Evolutionary conservation across 805 yeast genomes (phyloP), one percentile per base, ranked within the genome.

Genomic region (Diddensiella santjacobensis): DNA sequence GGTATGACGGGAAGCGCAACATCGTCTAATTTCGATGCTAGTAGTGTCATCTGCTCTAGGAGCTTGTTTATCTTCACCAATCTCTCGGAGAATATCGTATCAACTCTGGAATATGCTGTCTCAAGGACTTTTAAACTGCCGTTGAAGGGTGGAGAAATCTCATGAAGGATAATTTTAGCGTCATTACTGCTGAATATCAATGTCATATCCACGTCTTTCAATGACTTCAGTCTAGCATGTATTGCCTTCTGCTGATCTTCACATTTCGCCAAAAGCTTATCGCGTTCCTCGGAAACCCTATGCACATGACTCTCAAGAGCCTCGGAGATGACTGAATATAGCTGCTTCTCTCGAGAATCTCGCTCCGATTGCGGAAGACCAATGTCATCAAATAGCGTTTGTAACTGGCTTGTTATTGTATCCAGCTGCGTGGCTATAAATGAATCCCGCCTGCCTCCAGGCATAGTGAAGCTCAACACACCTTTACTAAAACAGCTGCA

Each of bases 231-330:
- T 63, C 62, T 63, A 18, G 44, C 22, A 30, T 38, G 40, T n/a
- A 61, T 22, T 19, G 46, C 44, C 35, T 45, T 44, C 39, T 56
- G 55, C 11, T 55, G 42, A 2, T 50, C 55, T 3, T 44, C 24
- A 47, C 67, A 64, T n/a, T 54, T 44, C 17, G 31, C 35, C 4
- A 42, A 35, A 22, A 61, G 22, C 3, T 35, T 38, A 26, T 64
- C 65, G 15, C 61, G 53, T 45, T 64, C 68, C 11, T 53, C 44
- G 3, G 55, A 40, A 2, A 61, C 66, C 10, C 47, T 51, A 4
- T 47, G 30, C 15, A 64, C 58, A 30, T 64, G 63, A n/a, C 55
- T 51, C 22, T 62, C 63, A n/a, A 64, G 51, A 3, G 59, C 58
- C 19, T 51, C 51, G 5, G 58, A 49, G 5, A 64, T 57, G 10